phyloP scores from a whole-genome alignment of 1,284 basidiomycete species.

The Puccinia horiana region DNA sequence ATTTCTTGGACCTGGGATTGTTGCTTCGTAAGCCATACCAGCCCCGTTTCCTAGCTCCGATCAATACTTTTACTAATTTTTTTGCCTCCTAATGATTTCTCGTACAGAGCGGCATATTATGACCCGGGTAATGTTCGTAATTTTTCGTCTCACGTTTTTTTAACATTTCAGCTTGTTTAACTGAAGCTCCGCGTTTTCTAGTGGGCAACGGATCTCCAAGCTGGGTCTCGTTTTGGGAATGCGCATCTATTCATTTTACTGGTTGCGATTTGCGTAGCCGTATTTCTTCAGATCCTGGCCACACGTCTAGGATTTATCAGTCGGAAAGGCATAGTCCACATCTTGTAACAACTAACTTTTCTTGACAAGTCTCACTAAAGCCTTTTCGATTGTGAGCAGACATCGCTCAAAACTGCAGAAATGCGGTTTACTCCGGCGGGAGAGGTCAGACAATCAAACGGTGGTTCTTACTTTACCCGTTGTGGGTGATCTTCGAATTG shows the following conservation, averaged over 20 bases:
- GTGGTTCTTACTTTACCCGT: slow-evolving; percentile 17
- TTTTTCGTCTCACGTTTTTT: neutral
- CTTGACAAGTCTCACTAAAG: neutral
- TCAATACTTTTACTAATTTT: neutral
- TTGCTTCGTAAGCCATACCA: slow-evolving; percentile 30
- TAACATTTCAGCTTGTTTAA: neutral
- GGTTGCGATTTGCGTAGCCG: slow-evolving; percentile 21
- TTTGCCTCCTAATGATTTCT: too few species aligned
- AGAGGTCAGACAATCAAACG: neutral
- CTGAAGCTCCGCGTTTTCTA: neutral
- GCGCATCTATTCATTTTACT: slow-evolving; percentile 33
- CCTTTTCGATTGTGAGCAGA: slow-evolving; percentile 10
- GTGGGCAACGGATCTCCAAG: slow-evolving; percentile 44
- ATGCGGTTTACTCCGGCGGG: neutral
- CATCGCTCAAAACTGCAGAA: slow-evolving; percentile 38
- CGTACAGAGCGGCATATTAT: slow-evolving; percentile 19
- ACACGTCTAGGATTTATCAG: slow-evolving; percentile 32
- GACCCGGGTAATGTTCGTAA: slow-evolving; percentile 45
- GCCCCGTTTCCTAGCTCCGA: neutral
- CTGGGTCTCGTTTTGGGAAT: slow-evolving; percentile 36
- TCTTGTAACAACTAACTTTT: neutral
- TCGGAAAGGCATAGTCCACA: slow-evolving; percentile 22
- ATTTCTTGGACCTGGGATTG: slow-evolving; percentile 42
- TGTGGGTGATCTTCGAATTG: slow-evolving; percentile 35
- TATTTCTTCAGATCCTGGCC: slow-evolving; percentile 37